Percentiles rank a stretch among this genome's conserved stretches.
phyloP scores from a whole-genome alignment of 2,329 filamentous ascomycete species.

The Sarocladium kiliense region DNA sequence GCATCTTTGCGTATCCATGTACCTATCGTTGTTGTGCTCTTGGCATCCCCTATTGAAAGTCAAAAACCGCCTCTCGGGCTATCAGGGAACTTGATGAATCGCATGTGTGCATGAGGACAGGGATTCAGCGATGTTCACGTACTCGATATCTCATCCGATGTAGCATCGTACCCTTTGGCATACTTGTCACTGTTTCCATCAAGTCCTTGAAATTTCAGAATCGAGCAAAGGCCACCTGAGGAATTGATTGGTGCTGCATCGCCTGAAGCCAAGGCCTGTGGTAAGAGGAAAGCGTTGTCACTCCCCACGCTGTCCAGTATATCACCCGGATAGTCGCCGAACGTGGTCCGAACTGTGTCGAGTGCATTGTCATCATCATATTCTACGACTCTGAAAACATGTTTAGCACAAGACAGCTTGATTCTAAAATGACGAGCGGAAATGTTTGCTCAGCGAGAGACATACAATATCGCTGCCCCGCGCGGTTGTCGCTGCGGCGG shows the following conservation, averaged over 20 bases:
- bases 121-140: no score
- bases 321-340: background rate
- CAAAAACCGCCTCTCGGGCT: no score
- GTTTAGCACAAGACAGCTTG: background rate
- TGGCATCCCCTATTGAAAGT: background rate
- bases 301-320: background rate
- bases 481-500: background rate
- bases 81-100: no score
- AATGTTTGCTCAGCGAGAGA: background rate
- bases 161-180: background rate
- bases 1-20: background rate
- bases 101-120: no score
- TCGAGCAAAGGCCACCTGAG: background rate
- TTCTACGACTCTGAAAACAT: background rate
- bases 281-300: background rate
- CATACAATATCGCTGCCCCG: background rate
- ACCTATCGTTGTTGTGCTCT: background rate
- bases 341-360: background rate
- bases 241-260: background rate
- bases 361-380: background rate
- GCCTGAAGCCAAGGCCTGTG: background rate
- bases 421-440: background rate
- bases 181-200: slow-evolving; percentile 2
- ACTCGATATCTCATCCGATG: background rate
- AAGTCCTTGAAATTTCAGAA: background rate